Conservation (phyloP, 352 stramenopile species). For the Phytophthora pluvialis region DNA sequence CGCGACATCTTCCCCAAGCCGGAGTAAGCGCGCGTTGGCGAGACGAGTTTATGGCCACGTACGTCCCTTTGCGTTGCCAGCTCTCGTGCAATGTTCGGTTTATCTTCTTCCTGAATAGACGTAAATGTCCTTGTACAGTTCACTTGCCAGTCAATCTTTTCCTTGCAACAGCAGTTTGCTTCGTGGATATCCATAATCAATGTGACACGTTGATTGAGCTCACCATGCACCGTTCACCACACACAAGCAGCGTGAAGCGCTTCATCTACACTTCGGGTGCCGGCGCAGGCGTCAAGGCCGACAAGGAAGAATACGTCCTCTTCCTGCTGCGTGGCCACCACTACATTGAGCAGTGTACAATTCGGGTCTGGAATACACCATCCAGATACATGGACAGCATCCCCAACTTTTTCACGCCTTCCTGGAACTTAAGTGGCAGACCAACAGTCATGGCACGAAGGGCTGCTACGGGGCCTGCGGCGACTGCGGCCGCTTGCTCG, state of each 20-base stretch:
- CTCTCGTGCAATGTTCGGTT: not conserved
- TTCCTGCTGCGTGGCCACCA: slow-evolving; percentile 32
- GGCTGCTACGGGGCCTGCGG: slow-evolving; percentile 5
- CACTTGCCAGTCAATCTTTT: too few relatives aligned
- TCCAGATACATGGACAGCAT: slow-evolving; percentile 38
- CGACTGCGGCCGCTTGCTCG: slow-evolving; percentile 18
- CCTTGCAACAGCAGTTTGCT: too few relatives aligned
- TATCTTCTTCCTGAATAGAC: not conserved
- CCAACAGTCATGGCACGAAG: not conserved
- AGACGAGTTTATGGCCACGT: not conserved
- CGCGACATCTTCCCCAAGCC: slow-evolving; percentile 35
- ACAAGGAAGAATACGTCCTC: slow-evolving; percentile 33
- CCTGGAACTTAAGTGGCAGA: slow-evolving; percentile 39
- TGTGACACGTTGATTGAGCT: too few relatives aligned
- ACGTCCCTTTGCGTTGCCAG: too few relatives aligned
- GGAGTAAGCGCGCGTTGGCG: slow-evolving; percentile 5
- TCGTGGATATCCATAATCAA: too few relatives aligned
- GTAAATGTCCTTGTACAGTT: too few relatives aligned
- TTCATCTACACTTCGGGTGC: slow-evolving; percentile 32
- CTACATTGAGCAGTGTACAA: slow-evolving; percentile 34
- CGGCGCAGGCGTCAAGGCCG: slow-evolving; percentile 20
- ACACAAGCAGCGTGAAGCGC: slow-evolving; percentile 16
- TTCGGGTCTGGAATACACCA: slow-evolving; percentile 32
- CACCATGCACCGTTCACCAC: too few relatives aligned
- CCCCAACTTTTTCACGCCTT: slow-evolving; percentile 32